These are phyloP conservation scores for Pogostemon cablin DNA, from an alignment of 257 asterid genomes.

Conservation along the genomic window DNA sequence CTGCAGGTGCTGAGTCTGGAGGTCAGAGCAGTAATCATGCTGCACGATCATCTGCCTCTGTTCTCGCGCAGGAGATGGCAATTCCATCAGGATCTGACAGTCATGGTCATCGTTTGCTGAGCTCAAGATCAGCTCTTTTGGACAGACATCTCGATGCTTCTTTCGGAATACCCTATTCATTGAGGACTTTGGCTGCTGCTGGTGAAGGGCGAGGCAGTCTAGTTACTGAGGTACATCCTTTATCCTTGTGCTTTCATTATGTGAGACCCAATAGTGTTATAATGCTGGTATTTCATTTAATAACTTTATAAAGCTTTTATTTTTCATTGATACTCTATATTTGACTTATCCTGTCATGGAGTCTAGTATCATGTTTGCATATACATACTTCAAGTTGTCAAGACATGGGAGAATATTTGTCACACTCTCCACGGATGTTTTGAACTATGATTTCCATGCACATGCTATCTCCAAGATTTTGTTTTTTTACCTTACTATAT, in stretches of 20 bases:
- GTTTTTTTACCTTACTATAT: background rate
- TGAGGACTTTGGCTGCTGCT: constrained; percentile 62
- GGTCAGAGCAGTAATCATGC: constrained; percentile 45
- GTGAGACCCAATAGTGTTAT: background rate
- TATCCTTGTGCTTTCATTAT: constrained; percentile 1
- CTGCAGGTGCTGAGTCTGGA: constrained; percentile 56
- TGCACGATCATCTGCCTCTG: constrained; percentile 40
- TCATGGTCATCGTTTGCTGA: constrained; percentile 49
- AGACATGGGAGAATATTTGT: background rate
- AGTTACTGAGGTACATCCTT: constrained; percentile 79
- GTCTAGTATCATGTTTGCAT: background rate
- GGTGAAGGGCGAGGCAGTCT: constrained; percentile 77
- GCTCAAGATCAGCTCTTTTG: constrained; percentile 64
- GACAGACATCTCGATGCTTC: constrained; percentile 77
- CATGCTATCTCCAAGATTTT: background rate
- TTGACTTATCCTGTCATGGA: background rate
- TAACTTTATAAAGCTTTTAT: background rate
- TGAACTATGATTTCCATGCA: background rate
- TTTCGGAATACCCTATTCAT: constrained; percentile 64
- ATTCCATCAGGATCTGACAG: constrained; percentile 50
- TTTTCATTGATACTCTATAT: background rate
- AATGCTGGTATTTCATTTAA: background rate
- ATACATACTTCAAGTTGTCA: background rate
- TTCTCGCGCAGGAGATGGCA: constrained; percentile 43
- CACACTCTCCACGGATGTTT: background rate